These are phyloP conservation scores for Tricharina praecox DNA, from an alignment of 495 filamentous ascomycete genomes.

Conservation along the genomic window DNA sequence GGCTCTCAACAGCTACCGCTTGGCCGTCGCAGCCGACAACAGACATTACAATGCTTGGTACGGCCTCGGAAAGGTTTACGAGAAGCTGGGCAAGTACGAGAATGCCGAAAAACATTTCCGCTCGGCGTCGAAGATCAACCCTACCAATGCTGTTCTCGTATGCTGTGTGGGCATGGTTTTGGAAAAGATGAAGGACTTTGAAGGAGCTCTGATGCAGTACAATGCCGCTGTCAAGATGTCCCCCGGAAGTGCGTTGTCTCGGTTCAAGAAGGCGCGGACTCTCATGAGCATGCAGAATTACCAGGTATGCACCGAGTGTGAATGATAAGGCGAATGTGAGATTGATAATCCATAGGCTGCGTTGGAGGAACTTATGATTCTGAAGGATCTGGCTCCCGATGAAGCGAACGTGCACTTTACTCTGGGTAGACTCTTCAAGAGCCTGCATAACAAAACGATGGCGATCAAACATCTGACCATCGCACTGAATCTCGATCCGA, in stretches of 20 bases:
- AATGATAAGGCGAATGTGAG: too few relatives aligned
- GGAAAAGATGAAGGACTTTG: constrained; percentile 67
- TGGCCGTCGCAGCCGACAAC: constrained; percentile 63
- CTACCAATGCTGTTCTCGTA: constrained; percentile 74
- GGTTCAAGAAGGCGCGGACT: constrained; percentile 82
- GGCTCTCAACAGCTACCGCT: constrained; percentile 66
- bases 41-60: constrained; percentile 97
- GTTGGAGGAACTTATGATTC: constrained; percentile 55
- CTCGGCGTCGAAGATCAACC: constrained; percentile 70
- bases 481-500: constrained; percentile 88
- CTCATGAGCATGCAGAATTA: constrained; percentile 58
- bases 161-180: constrained; percentile 80
- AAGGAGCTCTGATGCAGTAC: constrained; percentile 63
- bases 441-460: constrained; percentile 53
- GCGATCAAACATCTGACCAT: constrained; percentile 87
- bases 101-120: constrained; percentile 81
- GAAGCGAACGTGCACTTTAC: constrained; percentile 92
- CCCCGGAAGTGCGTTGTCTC: constrained; percentile 61
- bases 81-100: constrained; percentile 84
- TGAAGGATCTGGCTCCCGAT: constrained; percentile 82
- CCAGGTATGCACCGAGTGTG: constrained; percentile 9
- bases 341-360: too few relatives aligned
- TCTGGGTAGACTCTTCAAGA: constrained; percentile 74
- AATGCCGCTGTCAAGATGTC: constrained; percentile 60
- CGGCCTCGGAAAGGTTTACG: constrained; percentile 78